Evolutionary conservation across 257 asterid species (phyloP), one percentile per base, ranked within the genome.

Genomic region (Nicotiana sylvestris): DNA sequence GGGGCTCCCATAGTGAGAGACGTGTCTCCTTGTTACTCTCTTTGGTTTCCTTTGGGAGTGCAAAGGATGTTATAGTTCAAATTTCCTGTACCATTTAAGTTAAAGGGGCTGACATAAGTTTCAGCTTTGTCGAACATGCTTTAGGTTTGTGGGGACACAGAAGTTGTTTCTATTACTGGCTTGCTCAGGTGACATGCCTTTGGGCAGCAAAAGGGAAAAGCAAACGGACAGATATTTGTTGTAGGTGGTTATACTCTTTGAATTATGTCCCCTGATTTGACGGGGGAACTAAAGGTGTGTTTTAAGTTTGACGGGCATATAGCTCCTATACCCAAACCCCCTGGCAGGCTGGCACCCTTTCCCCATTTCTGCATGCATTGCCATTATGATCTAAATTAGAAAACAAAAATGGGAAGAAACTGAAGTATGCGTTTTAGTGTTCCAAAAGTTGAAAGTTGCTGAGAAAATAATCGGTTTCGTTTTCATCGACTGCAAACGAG

Each of bases 51-150:
- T 76, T 51, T 8, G 27, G 80, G 64, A 51, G 46, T 39, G 64
- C 43, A 27, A 76, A 29, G 9, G 64, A 49, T 76, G 80, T 76
- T 76, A 76, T 76, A 76, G 16, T 76, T 76, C 80, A 51, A 76
- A 51, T 76, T 76, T 76, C 9, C 37, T 76, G 83, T 80, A 80
- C 76, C 83, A 80, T 80, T 51, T 27, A 51, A 74, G 80, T 74
- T 25, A 27, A 29, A 32, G 70, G 39, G 10, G 80, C 80, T 76
- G 64, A 76, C 80, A 76, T 76, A 51, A 46, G 29, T 49, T 51
- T 49, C 80, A 76, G 80, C 80, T 76, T 39, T 51, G 27, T 76
- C 2, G 4, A 76, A 7, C 27, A 51, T 76, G 21, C 32, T 58
- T 77, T 27, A 66, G 53, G 74, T 65, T 55, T 51, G 55, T 66